Evolutionary conservation across 1,284 basidiomycete species (phyloP).

Genomic region (Jaminaea rosea): DNA sequence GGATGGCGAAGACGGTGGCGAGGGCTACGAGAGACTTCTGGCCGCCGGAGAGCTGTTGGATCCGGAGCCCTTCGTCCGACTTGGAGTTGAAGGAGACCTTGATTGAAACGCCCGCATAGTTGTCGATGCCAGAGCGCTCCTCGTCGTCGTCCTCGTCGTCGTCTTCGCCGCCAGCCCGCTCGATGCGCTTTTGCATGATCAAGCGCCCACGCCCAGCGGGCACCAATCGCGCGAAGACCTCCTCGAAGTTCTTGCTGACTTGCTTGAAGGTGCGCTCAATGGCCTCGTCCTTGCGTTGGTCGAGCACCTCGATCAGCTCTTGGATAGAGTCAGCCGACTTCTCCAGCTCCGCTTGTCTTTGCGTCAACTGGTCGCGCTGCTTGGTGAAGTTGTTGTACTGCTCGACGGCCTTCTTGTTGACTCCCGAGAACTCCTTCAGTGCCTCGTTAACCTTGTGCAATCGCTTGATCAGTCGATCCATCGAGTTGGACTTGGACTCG

Average conservation of each 20-base stretch:
- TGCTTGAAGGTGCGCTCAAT: conserved; percentile 98
- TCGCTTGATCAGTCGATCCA: conserved; percentile 77
- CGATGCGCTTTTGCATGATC: conserved; percentile 81
- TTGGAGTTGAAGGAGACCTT: conserved; percentile 99
- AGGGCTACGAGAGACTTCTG: conserved; percentile 96
- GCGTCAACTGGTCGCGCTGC: conserved; percentile 80
- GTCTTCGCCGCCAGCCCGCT: conserved; percentile 51
- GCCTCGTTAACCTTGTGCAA: conserved; percentile 82
- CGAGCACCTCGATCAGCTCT: conserved; percentile 87
- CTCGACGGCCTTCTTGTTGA: conserved; percentile 99
- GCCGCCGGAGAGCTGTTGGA: conserved; percentile 93
- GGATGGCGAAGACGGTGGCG: conserved; percentile 93
- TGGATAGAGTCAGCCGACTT: conserved; percentile 79
- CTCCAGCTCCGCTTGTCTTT: conserved; percentile 80
- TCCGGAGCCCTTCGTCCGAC: conserved; percentile 85
- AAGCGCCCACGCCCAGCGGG: conserved; percentile 81
- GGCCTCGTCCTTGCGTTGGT: conserved; percentile 94
- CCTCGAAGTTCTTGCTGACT: conserved; percentile 89
- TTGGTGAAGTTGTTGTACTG: conserved; percentile 97
- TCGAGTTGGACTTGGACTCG: too few relatives aligned
- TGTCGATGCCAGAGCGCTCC: conserved; percentile 60
- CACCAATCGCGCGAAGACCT: conserved; percentile 94
- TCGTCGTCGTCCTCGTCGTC: conserved; percentile 9
- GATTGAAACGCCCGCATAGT: conserved; percentile 93
- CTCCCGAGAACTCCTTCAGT: conserved; percentile 90